Conservation (phyloP, 495 filamentous ascomycete species). For the Penicillium mononematosum region DNA sequence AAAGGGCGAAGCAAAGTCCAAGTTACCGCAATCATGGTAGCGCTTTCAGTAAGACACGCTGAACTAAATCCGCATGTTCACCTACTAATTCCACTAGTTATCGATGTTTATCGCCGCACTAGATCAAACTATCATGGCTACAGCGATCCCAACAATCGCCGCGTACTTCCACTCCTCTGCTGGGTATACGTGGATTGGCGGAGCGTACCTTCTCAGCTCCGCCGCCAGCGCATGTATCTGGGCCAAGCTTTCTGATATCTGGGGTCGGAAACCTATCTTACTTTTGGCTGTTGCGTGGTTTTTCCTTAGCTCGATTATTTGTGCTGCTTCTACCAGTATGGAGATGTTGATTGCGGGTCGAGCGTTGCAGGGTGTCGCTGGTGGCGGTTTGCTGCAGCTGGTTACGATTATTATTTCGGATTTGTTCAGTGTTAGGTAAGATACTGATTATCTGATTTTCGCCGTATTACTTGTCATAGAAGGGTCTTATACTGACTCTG, state of each 20-base stretch:
- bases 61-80: not conserved
- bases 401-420: constrained; percentile 57
- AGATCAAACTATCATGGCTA: constrained; percentile 62
- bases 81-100: constrained; percentile 11
- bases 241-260: constrained; percentile 60
- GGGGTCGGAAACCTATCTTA: constrained; percentile 57
- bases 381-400: constrained; percentile 53
- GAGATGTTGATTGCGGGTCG: constrained; percentile 54
- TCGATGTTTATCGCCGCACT: constrained; percentile 59
- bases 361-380: constrained; percentile 55
- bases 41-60: constrained; percentile 25
- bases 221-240: constrained; percentile 55
- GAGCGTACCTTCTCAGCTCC: constrained; percentile 59
- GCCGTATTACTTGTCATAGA: too few relatives aligned
- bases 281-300: constrained; percentile 47
- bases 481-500: constrained; percentile 1
- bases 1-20: constrained; percentile 21
- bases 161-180: constrained; percentile 56
- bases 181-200: constrained; percentile 67
- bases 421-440: constrained; percentile 57
- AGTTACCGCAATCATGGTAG: constrained; percentile 28
- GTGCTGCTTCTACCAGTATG: constrained; percentile 50
- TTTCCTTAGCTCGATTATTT: constrained; percentile 45
- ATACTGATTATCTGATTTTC: not conserved
- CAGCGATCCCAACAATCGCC: constrained; percentile 58